phyloP scores from a whole-genome alignment of 1,139 yeast genomes.

The Saccharomycopsis crataegensis region DNA sequence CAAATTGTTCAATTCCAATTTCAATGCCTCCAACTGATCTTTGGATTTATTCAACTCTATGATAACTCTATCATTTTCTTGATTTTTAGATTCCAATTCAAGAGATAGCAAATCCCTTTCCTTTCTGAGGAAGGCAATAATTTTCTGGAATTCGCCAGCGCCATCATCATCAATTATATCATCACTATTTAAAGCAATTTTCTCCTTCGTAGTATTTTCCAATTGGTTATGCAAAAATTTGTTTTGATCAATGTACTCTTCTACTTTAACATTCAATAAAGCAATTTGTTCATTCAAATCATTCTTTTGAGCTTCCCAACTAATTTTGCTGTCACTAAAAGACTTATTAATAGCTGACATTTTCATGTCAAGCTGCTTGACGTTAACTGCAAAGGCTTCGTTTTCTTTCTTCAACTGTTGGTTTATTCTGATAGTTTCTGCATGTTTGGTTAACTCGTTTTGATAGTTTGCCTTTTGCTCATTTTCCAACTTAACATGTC shows the following conservation, averaged over 20 bases:
- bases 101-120: slow-evolving; percentile 71
- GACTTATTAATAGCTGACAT: slow-evolving; percentile 29
- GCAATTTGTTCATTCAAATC: slow-evolving; percentile 49
- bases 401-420: slow-evolving; percentile 38
- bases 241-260: slow-evolving; percentile 61
- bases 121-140: slow-evolving; percentile 56
- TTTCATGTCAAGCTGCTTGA: slow-evolving; percentile 31
- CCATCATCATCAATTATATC: slow-evolving; percentile 17
- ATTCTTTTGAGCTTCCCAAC: slow-evolving; percentile 38
- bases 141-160: slow-evolving; percentile 41
- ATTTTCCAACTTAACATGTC: slow-evolving; percentile 44
- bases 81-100: slow-evolving; percentile 36
- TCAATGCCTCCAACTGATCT: slow-evolving; percentile 24
- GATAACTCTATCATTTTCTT: slow-evolving; percentile 40
- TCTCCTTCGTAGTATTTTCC: slow-evolving; percentile 33
- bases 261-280: slow-evolving; percentile 37
- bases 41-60: slow-evolving; percentile 29
- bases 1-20: slow-evolving; percentile 24
- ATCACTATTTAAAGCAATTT: slow-evolving; percentile 17
- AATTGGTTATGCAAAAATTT: slow-evolving; percentile 61
- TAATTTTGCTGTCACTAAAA: slow-evolving; percentile 32
- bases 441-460: slow-evolving; percentile 49
- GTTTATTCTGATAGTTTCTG: slow-evolving; percentile 42
- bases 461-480: slow-evolving; percentile 50
- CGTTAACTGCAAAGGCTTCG: slow-evolving; percentile 32